Evolutionary conservation across 306 rosid genomes (phyloP), one percentile per base, ranked within the genome.

Genomic region (Hylodesmum podocarpum): DNA sequence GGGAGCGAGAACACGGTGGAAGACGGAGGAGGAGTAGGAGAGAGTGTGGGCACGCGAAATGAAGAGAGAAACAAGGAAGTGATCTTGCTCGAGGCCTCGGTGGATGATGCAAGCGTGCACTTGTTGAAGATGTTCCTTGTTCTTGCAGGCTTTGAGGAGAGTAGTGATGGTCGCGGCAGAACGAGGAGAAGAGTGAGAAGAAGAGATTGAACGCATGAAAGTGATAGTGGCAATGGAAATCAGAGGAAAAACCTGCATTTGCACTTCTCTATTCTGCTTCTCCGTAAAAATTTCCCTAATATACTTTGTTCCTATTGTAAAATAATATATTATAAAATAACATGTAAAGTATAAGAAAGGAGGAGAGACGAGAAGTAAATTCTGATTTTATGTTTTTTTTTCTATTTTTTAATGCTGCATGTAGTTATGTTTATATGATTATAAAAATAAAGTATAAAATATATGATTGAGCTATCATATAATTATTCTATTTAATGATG

Each of bases 11-110:
- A 91, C 80, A 2, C 84, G 79, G 59, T 72, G 8, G 67, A 87
- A 87, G 16, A 84, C 66, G 33, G 84, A 7, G 34, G 63, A 0
- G 0, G 88, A 71, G 29, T 84, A 87, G 0, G 50, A 18, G 36
- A 74, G 27, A 5, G 83, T 41, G 44, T 54, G 69, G 24, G 80
- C 36, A 58, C 66, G 78, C 27, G 72, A 51, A 62, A 91, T 62
- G 84, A 93, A 85, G 25, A 50, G 85, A 54, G 86, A 68, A n/a
- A 89, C 33, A 41, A 93, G 83, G 57, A 47, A 81, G 8, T 77
- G 90, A 50, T 93, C 91, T 86, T 93, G 93, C 54, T 91, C 95
- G 14, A 93, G 86, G 14, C 98, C 96, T 53, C 82, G 67, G 49
- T 55, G 82, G 51, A 93, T 62, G 72, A 93, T 79, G 47, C 51